Percentiles rank a stretch among this genome's conserved stretches.
Conservation (phyloP, 352 stramenopile genomes). For the Phytophthora pistaciae region DNA sequence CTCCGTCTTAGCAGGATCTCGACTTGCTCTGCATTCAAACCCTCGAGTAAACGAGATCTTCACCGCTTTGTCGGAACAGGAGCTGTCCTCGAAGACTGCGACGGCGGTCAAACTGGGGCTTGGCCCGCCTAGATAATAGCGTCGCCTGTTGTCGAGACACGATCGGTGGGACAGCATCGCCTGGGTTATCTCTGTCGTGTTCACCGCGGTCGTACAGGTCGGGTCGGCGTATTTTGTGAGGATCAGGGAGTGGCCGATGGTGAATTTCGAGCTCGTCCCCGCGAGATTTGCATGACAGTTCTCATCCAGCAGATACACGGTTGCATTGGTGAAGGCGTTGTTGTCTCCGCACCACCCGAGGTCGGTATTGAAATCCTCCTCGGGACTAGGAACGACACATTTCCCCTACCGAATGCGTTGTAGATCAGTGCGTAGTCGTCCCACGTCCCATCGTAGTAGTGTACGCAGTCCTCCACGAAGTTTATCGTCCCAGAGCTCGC, state of each 20-base stretch:
- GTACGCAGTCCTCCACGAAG: neutral
- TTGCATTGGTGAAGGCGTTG: neutral
- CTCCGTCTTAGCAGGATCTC: neutral
- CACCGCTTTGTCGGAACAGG: neutral
- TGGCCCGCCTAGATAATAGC: neutral
- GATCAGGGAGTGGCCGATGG: neutral
- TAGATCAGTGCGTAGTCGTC: neutral
- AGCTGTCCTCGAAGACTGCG: neutral
- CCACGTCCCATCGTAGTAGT: neutral
- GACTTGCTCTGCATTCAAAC: neutral
- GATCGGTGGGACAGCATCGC: neutral
- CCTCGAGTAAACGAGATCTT: constrained; percentile 6
- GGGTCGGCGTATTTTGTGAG: neutral
- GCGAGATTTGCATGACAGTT: neutral
- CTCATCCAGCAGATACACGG: neutral
- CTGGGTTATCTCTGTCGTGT: neutral
- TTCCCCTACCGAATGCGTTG: neutral
- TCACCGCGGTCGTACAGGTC: neutral
- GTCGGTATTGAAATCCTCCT: neutral
- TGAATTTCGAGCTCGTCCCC: neutral
- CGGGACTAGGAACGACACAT: neutral
- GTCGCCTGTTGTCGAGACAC: neutral
- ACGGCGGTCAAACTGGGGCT: neutral
- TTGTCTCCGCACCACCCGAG: neutral
- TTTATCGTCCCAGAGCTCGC: neutral